Percentiles rank a stretch among this genome's conserved stretches.
phyloP scores from a whole-genome alignment of 2,329 filamentous ascomycete genomes.

The Pseudogymnoascus sp. region DNA sequence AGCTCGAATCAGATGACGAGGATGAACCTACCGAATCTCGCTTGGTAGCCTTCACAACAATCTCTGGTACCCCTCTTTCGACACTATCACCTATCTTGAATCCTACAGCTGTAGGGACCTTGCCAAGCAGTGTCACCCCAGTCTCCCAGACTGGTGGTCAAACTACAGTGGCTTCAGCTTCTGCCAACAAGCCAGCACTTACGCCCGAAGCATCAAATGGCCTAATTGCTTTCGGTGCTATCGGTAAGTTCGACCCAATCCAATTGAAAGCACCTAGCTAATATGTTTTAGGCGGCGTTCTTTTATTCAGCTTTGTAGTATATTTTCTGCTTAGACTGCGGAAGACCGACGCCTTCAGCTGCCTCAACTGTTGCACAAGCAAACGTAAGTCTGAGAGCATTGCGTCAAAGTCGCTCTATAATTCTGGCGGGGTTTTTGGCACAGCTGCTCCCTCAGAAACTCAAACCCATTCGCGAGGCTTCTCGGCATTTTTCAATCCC shows the following conservation, averaged over 20 bases:
- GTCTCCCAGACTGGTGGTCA: neutral
- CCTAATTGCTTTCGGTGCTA: neutral
- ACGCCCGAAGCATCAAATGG: neutral
- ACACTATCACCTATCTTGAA: neutral
- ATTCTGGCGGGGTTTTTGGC: neutral
- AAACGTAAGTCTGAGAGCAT: neutral
- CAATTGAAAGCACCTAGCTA: neutral
- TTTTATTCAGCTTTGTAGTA: neutral
- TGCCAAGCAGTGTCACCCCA: neutral
- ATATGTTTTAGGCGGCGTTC: neutral
- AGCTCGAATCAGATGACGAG: neutral
- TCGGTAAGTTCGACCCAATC: neutral
- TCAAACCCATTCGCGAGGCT: neutral
- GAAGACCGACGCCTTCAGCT: neutral
- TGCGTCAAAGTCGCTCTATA: neutral
- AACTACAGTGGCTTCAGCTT: neutral
- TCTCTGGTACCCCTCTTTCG: slow-evolving; percentile 2
- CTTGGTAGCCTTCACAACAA: neutral
- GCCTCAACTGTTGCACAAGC: neutral
- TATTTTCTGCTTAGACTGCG: neutral
- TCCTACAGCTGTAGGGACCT: neutral
- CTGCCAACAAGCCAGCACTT: neutral
- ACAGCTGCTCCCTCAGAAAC: neutral
- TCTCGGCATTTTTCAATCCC: slow-evolving; percentile 6
- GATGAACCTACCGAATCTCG: neutral